Evolutionary conservation across 2,329 filamentous ascomycete genomes (phyloP), one percentile per base, ranked within the genome.

Genomic region (Clarireedia homoeocarpa): DNA sequence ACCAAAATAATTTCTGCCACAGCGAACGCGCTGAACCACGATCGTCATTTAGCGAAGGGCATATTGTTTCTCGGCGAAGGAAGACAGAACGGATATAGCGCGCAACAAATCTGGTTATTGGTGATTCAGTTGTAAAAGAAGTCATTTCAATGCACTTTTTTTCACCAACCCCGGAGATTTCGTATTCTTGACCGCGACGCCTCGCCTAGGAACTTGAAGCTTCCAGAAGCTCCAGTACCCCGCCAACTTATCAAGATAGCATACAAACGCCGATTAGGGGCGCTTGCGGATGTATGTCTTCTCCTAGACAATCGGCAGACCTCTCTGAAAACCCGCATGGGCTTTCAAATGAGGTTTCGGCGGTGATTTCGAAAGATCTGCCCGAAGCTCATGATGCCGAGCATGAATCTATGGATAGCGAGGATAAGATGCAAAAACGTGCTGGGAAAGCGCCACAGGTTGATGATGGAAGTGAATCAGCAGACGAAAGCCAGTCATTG

Each of bases 221-320:
- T 23, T 46, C 23, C 55, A 39, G 17, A 46, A 60, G 46, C 27
- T 55, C 46, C 39, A 48, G 56, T 65, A 66, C 67, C 66, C 67
- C 67, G 64, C 65, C 64, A 65, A 66, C 53, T 53, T 53, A 39
- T 51, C 42, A 53, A 23, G 46, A 57, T 44, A 48, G 46, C 49
- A 27, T 52, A 54, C 49, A 53, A 60, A 59, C 61, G 63, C 66
- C 66, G 60, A 55, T 50, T 27, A 54, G 48, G 64, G 67, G 66
- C 61, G 63, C 61, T 60, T 49, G 55, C 52, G 62, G 60, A 61
- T 69, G 66, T 58, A 69, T 69, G 67, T 69, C 67, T 67, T 56
- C 65, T 61, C 63, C 65, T 48, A 64, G 57, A 61, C 61, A 62
- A 49, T 56, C 61, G 55, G 54, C 56, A 61, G 66, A 65, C 59